A percentile compares a stretch with the other conserved stretches of the same genome.
Evolutionary conservation across 2,329 filamentous ascomycete genomes (phyloP).

Genomic region (Exophiala sp.): DNA sequence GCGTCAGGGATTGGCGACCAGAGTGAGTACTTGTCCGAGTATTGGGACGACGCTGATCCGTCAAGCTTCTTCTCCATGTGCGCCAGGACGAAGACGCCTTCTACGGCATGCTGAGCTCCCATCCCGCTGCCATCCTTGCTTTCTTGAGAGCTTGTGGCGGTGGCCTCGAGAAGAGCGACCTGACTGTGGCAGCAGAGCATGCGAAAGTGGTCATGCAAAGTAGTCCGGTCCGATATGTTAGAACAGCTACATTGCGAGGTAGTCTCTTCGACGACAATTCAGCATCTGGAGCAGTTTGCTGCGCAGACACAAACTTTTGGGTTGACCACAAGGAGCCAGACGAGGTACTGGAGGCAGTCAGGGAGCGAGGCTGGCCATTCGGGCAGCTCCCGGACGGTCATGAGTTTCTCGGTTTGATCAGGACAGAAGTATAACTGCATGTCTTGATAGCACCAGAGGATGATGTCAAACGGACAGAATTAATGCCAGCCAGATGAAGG

Average conservation of each 20-base stretch:
- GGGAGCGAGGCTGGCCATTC: constrained; percentile 4
- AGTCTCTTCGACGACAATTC: background rate
- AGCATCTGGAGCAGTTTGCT: background rate
- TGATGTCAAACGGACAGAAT: no score
- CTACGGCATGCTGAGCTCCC: constrained; percentile 3
- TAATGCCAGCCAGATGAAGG: no score
- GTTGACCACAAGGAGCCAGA: constrained; percentile 3
- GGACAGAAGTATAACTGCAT: background rate
- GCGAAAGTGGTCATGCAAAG: constrained; percentile 1
- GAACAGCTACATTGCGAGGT: background rate
- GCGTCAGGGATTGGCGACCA: constrained; percentile 3
- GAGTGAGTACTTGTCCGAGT: background rate
- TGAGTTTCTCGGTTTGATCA: constrained; percentile 4
- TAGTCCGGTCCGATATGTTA: constrained; percentile 6
- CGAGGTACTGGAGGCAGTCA: background rate
- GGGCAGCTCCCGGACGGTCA: constrained; percentile 3
- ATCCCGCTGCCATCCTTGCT: constrained; percentile 4
- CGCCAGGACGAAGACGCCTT: background rate
- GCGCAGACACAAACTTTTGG: constrained; percentile 10
- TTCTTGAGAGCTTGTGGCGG: constrained; percentile 2
- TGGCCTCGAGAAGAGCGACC: constrained; percentile 1
- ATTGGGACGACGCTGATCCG: background rate
- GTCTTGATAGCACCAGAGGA: no score
- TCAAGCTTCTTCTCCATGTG: background rate
- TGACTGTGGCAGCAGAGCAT: background rate